A percentile compares a stretch with the other conserved stretches of the same genome.
Conservation (phyloP, 331 rosid genomes). For the Ulmus americana region DNA sequence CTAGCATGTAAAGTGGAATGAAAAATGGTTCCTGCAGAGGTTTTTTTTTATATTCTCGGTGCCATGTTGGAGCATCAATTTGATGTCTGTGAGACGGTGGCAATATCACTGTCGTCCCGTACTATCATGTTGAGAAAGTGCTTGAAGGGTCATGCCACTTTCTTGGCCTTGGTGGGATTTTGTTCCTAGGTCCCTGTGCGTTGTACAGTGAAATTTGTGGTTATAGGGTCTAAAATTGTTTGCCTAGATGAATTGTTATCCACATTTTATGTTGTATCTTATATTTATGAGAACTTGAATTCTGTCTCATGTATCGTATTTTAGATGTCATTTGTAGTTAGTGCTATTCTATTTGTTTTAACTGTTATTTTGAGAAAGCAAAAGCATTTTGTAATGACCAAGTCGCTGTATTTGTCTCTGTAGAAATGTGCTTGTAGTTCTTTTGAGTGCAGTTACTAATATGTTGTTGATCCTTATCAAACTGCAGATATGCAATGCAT, state of each 20-base stretch:
- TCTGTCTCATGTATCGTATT: not conserved
- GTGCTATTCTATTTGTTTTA: not conserved
- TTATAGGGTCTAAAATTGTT: no score
- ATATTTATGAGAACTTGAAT: not conserved
- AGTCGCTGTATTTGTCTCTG: not conserved
- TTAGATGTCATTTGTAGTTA: not conserved
- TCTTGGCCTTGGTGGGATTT: no score
- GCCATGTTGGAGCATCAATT: no score
- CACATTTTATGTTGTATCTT: not conserved
- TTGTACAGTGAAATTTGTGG: no score
- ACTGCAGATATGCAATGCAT: conserved; percentile 85
- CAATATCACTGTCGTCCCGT: no score
- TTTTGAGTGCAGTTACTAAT: not conserved
- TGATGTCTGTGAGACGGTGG: no score
- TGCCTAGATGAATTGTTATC: not conserved
- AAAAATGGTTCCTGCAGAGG: no score
- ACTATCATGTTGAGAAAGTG: no score
- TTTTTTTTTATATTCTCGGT: no score
- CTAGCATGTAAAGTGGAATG: no score
- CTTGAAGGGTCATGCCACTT: no score
- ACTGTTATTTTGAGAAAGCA: not conserved
- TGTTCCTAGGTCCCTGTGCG: no score
- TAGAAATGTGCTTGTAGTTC: not conserved
- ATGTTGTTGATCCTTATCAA: not conserved
- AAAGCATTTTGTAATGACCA: not conserved